A percentile compares a stretch with the other conserved stretches of the same genome.
These are phyloP conservation scores for Clarkia xantiana DNA, from an alignment of 345 rosid genomes.

Conservation along the genomic window DNA sequence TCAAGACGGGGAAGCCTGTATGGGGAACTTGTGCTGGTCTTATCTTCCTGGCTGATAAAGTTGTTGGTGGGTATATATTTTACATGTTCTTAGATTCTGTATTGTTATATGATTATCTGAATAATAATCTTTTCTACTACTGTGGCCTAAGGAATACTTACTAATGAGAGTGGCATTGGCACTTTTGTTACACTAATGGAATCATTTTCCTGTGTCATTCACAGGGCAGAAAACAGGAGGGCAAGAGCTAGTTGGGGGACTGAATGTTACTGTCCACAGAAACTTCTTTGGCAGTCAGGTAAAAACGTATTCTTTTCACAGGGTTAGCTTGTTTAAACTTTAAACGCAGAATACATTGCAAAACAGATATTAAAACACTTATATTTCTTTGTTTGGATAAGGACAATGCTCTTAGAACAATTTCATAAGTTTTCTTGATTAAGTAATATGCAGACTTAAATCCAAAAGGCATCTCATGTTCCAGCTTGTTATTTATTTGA, in stretches of 20 bases:
- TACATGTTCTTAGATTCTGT: background rate
- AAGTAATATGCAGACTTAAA: background rate
- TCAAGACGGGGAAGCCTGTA: constrained; percentile 75
- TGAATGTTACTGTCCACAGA: constrained; percentile 76
- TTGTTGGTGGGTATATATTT: constrained; percentile 42
- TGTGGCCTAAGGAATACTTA: no score
- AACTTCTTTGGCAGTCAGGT: constrained; percentile 98
- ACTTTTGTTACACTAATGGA: background rate
- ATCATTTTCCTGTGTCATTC: constrained; percentile 6
- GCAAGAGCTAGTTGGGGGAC: constrained; percentile 78
- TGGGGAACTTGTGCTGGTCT: constrained; percentile 99
- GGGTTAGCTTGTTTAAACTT: background rate
- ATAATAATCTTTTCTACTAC: no score
- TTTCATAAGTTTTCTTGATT: background rate
- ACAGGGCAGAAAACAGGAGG: constrained; percentile 94
- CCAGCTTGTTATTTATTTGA: no score
- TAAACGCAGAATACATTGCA: background rate
- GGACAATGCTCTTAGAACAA: no score
- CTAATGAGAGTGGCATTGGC: no score
- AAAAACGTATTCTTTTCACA: background rate
- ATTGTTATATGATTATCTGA: no score
- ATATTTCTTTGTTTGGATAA: no score
- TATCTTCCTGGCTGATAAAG: constrained; percentile 80
- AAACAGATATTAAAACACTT: no score
- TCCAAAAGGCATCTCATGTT: no score